Evolutionary conservation across 140 eudicot species (phyloP).

Genomic region (Flaveria floridana): DNA sequence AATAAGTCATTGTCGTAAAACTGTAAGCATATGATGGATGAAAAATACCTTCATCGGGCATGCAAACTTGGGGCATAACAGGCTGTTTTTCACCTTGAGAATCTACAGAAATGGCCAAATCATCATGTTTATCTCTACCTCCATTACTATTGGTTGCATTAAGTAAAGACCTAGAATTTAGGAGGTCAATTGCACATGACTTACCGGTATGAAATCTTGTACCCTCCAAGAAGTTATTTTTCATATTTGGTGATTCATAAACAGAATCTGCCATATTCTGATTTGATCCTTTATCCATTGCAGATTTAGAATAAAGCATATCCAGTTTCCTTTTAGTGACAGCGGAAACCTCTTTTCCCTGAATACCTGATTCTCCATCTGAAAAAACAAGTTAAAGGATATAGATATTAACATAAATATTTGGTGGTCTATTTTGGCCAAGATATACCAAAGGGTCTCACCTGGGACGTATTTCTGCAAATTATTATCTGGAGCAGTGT

Average conservation of each 20-base stretch:
- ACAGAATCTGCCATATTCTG: constrained; percentile 43
- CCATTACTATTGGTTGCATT: constrained; percentile 38
- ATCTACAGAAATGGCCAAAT: constrained; percentile 41
- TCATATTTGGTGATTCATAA: constrained; percentile 31
- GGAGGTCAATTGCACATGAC: constrained; percentile 31
- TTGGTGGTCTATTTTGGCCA: constrained; percentile 4
- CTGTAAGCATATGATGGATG: constrained; percentile 5
- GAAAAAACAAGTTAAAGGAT: constrained; percentile 25
- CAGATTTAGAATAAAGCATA: constrained; percentile 48
- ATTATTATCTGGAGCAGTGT: constrained; percentile 49
- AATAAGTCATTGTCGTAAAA: constrained; percentile 14
- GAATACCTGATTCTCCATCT: constrained; percentile 96
- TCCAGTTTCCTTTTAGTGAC: constrained; percentile 44
- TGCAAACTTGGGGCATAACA: constrained; percentile 38
- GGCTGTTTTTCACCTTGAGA: constrained; percentile 77
- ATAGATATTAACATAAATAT: not conserved
- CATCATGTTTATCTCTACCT: constrained; percentile 29
- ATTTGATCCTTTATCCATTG: constrained; percentile 61
- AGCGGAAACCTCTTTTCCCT: constrained; percentile 52
- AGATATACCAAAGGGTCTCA: constrained; percentile 22
- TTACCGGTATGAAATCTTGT: constrained; percentile 31
- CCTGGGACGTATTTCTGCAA: constrained; percentile 78
- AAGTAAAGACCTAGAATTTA: constrained; percentile 31
- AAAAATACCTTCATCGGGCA: constrained; percentile 58
- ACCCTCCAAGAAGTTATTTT: constrained; percentile 32